Percentiles rank a stretch among this genome's conserved stretches.
Evolutionary conservation across 2,329 filamentous ascomycete genomes (phyloP).

Genomic region (Nemania sp.): DNA sequence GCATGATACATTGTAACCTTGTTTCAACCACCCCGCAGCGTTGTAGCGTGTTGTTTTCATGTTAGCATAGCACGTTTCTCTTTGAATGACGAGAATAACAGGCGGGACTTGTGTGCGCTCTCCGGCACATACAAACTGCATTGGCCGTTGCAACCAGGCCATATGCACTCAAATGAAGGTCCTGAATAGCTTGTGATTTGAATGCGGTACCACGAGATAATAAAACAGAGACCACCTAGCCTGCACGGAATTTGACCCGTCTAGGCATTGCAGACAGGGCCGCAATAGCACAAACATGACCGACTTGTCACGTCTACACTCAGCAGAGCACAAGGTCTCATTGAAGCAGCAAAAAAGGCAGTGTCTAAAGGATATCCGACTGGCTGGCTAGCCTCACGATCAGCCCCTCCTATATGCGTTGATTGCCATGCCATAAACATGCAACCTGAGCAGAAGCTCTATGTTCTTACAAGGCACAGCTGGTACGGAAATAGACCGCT

Average conservation of each 20-base stretch:
- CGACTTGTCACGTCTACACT: not conserved
- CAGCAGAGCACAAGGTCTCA: not conserved
- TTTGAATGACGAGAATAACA: not conserved
- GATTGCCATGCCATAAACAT: conserved; percentile 1
- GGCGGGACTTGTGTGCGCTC: conserved; percentile 19
- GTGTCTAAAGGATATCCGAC: conserved; percentile 30
- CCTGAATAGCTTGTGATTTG: conserved; percentile 1
- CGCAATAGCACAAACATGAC: conserved; percentile 1
- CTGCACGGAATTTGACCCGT: not conserved
- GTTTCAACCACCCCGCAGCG: conserved; percentile 10
- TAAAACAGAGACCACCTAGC: not conserved
- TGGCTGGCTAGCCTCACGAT: conserved; percentile 37
- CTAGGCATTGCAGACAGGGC: not conserved
- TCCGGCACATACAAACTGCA: conserved; percentile 12
- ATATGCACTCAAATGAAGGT: conserved; percentile 8
- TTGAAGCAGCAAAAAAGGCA: not conserved
- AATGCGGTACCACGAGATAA: conserved; percentile 17
- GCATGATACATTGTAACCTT: conserved; percentile 21
- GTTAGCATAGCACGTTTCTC: conserved; percentile 8
- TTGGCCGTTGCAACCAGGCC: conserved; percentile 14
- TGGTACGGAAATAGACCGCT: not conserved
- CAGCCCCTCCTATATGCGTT: conserved; percentile 30
- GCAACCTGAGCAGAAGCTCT: conserved; percentile 1
- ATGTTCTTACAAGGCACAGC: not conserved
- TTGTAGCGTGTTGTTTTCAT: conserved; percentile 15